Base-by-base conservation (phyloP, 352 stramenopile genomes). In the Pythium phragmitis region DNA sequence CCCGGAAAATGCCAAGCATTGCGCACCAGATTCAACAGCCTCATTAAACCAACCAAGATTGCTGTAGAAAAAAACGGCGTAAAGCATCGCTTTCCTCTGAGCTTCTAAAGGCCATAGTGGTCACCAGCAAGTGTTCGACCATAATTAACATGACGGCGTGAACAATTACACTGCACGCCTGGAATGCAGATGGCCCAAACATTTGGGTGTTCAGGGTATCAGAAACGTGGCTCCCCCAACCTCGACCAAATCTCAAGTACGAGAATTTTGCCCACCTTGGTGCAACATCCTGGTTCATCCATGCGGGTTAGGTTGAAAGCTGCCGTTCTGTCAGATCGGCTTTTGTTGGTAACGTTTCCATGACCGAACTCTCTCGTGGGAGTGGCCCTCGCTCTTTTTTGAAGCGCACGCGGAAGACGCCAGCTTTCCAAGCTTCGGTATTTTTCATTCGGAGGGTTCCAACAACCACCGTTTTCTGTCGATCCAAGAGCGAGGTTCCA, bases 361-460 rank as follows among this genome's bases (percentile, higher is more conserved):
- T 30, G 17, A 21, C 45, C 46, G 46, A 33, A 30, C 46, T 34
- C 46, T 52, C 46, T 33, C 39, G 13, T 46, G 12, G 34, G 34
- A 39, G 7, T 16, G 48, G 46, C 9, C 30, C 42, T 43, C 26
- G 49, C 34, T 39, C 34, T 39, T 39, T 39, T 39, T 39, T 39
- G 34, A 39, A 14, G 34, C 7, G 2, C 7, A 11, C 26, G 45
- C 45, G 26, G 45, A 33, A 13, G 16, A n/a, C 34, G 30, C 51
- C 34, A 39, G 34, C 34, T 39, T 39, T 39, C 34, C 34, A 26
- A 19, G 6, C 19, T 46, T 57, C 48, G 49, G 61, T 77, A 71
- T 67, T 66, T 76, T 78, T 74, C 70, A 79, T 79, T 79, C 72
- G 72, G 72, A 79, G 72, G 41, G 72, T 74, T 74, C 66, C 59